Percentiles rank a stretch among this genome's conserved stretches.
phyloP scores from a whole-genome alignment of 2,329 filamentous ascomycete genomes.

The Penicillium janthinellum region DNA sequence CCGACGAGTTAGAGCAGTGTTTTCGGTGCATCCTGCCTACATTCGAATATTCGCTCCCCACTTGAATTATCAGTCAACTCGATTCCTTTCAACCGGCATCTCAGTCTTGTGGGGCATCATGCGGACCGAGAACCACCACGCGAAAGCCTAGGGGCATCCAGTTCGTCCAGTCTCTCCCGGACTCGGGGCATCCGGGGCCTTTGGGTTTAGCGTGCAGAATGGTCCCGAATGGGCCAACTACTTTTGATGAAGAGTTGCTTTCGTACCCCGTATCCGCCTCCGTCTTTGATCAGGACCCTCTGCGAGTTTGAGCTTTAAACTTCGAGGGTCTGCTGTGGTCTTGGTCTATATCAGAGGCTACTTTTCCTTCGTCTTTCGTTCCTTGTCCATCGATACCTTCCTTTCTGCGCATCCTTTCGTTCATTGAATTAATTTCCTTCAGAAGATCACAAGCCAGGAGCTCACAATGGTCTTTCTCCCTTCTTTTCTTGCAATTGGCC shows the following conservation, averaged over 20 bases:
- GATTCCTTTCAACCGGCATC: not conserved
- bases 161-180: constrained; percentile 1
- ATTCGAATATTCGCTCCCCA: not conserved
- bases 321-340: not conserved
- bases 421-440: not conserved
- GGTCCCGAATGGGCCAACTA: not conserved
- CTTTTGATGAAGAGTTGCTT: not conserved
- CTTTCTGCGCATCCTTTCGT: not conserved
- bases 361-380: not conserved
- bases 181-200: not conserved
- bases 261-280: not conserved
- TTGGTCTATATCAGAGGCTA: not conserved
- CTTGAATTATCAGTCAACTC: not conserved
- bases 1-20: not conserved
- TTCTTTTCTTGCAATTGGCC: constrained; percentile 22
- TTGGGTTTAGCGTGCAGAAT: constrained; percentile 2
- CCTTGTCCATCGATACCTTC: not conserved
- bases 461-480: constrained; percentile 13
- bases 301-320: constrained; percentile 9
- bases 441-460: not conserved
- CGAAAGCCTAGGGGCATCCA: not conserved
- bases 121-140: not conserved
- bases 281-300: not conserved
- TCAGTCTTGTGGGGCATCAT: not conserved
- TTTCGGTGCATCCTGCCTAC: not conserved